phyloP scores from a whole-genome alignment of 352 stramenopile genomes.

The Phytopythium sindhum region DNA sequence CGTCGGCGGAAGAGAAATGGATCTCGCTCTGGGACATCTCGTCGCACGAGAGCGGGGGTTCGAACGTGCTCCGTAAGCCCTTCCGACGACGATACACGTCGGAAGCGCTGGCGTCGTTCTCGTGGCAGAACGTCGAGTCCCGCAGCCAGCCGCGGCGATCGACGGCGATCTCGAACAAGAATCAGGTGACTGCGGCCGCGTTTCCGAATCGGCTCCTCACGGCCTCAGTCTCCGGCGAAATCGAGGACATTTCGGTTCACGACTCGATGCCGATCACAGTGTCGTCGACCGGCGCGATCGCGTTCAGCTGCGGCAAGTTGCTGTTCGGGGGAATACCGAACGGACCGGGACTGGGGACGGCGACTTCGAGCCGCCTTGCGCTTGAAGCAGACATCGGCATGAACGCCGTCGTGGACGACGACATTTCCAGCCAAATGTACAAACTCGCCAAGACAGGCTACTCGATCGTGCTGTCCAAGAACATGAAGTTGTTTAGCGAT shows the following conservation, averaged over 20 bases:
- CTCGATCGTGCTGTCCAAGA: slow-evolving; percentile 73
- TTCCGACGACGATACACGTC: slow-evolving; percentile 77
- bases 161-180: slow-evolving; percentile 21
- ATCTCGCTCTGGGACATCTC: slow-evolving; percentile 84
- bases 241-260: slow-evolving; percentile 87
- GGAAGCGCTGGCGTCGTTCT: slow-evolving; percentile 73
- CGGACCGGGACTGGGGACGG: slow-evolving; percentile 27
- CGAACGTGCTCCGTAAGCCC: slow-evolving; percentile 58
- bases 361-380: slow-evolving; percentile 30
- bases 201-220: slow-evolving; percentile 83
- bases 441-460: slow-evolving; percentile 72
- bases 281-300: slow-evolving; percentile 60
- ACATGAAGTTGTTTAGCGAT: slow-evolving; percentile 63
- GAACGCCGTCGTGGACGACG: slow-evolving; percentile 32
- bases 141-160: slow-evolving; percentile 13
- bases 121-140: slow-evolving; percentile 64
- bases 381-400: slow-evolving; percentile 28
- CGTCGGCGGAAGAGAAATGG: slow-evolving; percentile 74
- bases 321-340: slow-evolving; percentile 52
- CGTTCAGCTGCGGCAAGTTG: slow-evolving; percentile 72
- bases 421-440: slow-evolving; percentile 79
- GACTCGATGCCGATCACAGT: slow-evolving; percentile 82
- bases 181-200: slow-evolving; percentile 41
- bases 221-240: slow-evolving; percentile 60
- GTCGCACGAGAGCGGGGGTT: slow-evolving; percentile 43